A percentile compares a stretch with the other conserved stretches of the same genome.
phyloP scores from a whole-genome alignment of 225 moss, liverwort and hornwort species.

The Thuidium tamariscinum region DNA sequence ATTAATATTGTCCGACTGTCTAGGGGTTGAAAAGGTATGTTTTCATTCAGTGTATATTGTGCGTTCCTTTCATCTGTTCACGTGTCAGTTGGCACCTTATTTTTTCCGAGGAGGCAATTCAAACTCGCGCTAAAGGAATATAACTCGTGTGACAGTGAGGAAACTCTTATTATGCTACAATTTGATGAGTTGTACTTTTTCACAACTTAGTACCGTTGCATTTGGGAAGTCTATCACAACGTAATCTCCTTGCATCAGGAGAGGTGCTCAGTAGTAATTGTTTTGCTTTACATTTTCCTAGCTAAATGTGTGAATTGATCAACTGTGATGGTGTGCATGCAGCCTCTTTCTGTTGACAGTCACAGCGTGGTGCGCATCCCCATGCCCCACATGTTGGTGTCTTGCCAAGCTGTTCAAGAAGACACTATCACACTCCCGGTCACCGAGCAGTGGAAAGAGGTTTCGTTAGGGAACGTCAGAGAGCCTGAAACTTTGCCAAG shows the following conservation, averaged over 20 bases:
- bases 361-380: constrained; percentile 42
- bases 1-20: background rate
- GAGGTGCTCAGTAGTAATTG: background rate
- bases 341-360: constrained; percentile 42
- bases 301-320: background rate
- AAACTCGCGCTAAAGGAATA: background rate
- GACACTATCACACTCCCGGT: background rate
- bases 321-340: constrained; percentile 6
- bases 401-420: constrained; percentile 8
- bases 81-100: background rate
- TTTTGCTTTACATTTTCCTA: background rate
- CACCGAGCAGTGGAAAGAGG: constrained; percentile 19
- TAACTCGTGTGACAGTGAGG: background rate
- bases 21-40: background rate
- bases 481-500: background rate
- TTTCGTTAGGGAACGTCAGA: background rate
- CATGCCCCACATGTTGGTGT: constrained; percentile 36
- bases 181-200: background rate
- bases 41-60: background rate
- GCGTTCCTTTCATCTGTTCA: background rate
- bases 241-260: background rate
- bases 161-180: background rate
- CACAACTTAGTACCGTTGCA: background rate
- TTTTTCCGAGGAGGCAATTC: background rate
- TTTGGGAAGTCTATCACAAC: background rate